Conservation (phyloP, 2,329 filamentous ascomycete species). For the Neobulgaria alba region DNA sequence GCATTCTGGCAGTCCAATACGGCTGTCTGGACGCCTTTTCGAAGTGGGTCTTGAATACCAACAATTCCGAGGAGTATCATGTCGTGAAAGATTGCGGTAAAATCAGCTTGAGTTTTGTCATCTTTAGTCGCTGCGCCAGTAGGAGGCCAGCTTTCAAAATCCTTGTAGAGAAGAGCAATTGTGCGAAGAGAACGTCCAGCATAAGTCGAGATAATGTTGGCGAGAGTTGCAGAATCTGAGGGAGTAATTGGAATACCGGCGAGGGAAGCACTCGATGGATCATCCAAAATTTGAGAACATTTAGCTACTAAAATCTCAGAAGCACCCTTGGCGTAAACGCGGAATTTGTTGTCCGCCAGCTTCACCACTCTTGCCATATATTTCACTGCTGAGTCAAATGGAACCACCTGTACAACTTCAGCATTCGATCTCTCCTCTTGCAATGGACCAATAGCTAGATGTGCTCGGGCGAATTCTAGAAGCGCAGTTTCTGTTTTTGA, state of each 20-base stretch:
- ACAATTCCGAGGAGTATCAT: slow-evolving; percentile 68
- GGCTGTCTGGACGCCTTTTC: slow-evolving; percentile 57
- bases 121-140: slow-evolving; percentile 43
- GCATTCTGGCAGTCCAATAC: slow-evolving; percentile 59
- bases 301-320: slow-evolving; percentile 41
- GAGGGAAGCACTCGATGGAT: slow-evolving; percentile 48
- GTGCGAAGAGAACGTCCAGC: slow-evolving; percentile 63
- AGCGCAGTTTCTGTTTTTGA: slow-evolving; percentile 73
- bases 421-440: slow-evolving; percentile 53
- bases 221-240: slow-evolving; percentile 46
- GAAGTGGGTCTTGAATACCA: slow-evolving; percentile 67
- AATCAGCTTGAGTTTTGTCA: slow-evolving; percentile 51
- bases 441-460: slow-evolving; percentile 55
- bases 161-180: slow-evolving; percentile 65
- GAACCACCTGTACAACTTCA: slow-evolving; percentile 44
- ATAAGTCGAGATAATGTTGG: slow-evolving; percentile 51
- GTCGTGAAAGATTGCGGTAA: slow-evolving; percentile 59
- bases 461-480: slow-evolving; percentile 57
- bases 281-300: slow-evolving; percentile 43
- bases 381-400: slow-evolving; percentile 40
- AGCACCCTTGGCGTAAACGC: slow-evolving; percentile 44
- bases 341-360: slow-evolving; percentile 34
- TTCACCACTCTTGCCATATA: slow-evolving; percentile 61
- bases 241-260: slow-evolving; percentile 43
- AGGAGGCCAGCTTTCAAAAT: slow-evolving; percentile 63